Evolutionary conservation across 345 rosid species (phyloP), one percentile per base, ranked within the genome.

Genomic region (Salix caprea): DNA sequence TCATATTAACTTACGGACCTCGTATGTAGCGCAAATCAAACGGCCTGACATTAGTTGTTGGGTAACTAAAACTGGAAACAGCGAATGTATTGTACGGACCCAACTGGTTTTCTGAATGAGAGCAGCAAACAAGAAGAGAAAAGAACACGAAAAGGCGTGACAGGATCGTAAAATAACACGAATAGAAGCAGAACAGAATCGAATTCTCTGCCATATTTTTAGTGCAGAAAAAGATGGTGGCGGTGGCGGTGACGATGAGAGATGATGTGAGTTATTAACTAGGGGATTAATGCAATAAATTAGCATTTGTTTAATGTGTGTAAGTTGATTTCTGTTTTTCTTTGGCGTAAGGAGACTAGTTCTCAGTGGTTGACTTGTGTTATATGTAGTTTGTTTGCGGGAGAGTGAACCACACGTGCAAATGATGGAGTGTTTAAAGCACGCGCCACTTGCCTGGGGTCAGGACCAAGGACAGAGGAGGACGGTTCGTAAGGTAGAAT

Each of bases 61-160:
- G 96, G 75, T 91, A 92, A 69, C 89, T 82, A 77, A 91, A 86
- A 88, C 91, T 92, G 15, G 96, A 91, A 9, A 91, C 75, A 1
- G 90, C 85, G 81, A 84, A 88, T 36, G 86, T 73, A 26, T 77
- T 82, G 62, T 50, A 76, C 24, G 65, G 65, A 76, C 60, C 83
- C 71, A 78, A 72, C 66, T 84, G 80, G 24, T 72, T 78, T 21
- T 60, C 7, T 46, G 87, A 76, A 60, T 50, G 15, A 67, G 76
- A 84, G 77, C 12, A 61, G 19, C 50, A 24, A 58, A 83, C 76
- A 8, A 85, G 70, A 32, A 74, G 72, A 9, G 81, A 78, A 39
- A 83, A 74, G 40, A 86, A 67, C 62, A 79, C 30, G 37, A 70
- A 80, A 74, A 62, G 78, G 72, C 26, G 1, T 36, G 48, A 28